These are phyloP conservation scores for Rhizopus arrhizus DNA, from an alignment of 371 early-diverging fungal species.

Conservation along the genomic window DNA sequence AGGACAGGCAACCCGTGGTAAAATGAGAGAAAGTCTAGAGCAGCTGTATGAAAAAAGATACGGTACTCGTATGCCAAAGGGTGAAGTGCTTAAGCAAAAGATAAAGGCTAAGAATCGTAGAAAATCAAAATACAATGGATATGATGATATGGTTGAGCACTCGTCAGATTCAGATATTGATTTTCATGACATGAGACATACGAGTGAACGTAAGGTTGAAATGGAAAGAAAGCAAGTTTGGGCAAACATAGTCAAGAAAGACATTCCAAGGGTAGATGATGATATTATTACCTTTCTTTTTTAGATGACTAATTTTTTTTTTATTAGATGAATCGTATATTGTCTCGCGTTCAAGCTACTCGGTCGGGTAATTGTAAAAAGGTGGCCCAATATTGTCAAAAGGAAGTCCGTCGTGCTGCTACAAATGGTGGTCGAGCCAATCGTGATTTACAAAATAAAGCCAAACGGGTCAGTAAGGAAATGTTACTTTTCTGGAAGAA, in stretches of 20 bases:
- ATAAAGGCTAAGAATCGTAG: background rate
- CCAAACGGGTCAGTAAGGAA: constrained; percentile 51
- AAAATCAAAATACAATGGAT: constrained; percentile 2
- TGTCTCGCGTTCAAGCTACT: constrained; percentile 55
- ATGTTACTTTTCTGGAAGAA: constrained; percentile 89
- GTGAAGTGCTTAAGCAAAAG: constrained; percentile 9
- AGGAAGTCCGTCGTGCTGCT: constrained; percentile 56
- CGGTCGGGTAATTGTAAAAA: constrained; percentile 64
- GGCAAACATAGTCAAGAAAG: constrained; percentile 51
- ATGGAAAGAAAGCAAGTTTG: constrained; percentile 42
- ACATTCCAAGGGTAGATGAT: constrained; percentile 45
- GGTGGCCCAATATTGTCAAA: constrained; percentile 60
- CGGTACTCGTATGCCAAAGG: constrained; percentile 32
- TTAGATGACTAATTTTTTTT: background rate
- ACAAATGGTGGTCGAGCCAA: constrained; percentile 49
- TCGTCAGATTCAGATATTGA: constrained; percentile 2
- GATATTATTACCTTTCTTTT: background rate
- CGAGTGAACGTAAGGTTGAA: constrained; percentile 28
- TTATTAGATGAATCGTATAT: constrained; percentile 55
- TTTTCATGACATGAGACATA: constrained; percentile 3
- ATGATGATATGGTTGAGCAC: background rate
- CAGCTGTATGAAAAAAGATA: constrained; percentile 43
- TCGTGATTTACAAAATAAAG: constrained; percentile 49
- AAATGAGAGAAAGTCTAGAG: constrained; percentile 38
- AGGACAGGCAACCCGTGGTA: constrained; percentile 29